A percentile compares a stretch with the other conserved stretches of the same genome.
Evolutionary conservation across 345 rosid species (phyloP).

Genomic region (Citrus cavaleriei): DNA sequence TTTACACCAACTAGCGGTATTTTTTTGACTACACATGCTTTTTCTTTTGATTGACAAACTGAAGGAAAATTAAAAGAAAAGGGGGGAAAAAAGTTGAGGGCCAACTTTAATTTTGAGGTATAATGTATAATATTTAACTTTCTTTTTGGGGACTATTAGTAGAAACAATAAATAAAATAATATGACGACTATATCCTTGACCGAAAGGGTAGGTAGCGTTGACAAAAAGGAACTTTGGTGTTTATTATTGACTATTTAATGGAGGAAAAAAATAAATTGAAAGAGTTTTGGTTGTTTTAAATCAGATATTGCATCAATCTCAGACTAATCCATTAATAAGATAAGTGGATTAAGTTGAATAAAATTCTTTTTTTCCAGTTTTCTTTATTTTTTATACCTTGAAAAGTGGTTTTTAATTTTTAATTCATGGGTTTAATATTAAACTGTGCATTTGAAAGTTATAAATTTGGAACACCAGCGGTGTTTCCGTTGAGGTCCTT

Average conservation of each 20-base stretch:
- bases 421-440: too few species aligned
- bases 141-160: not conserved
- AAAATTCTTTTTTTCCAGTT: not conserved
- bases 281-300: not conserved
- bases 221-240: slow-evolving; percentile 10
- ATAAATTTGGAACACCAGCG: slow-evolving; percentile 7
- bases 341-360: slow-evolving; percentile 4
- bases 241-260: slow-evolving; percentile 1
- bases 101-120: not conserved
- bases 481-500: slow-evolving; percentile 30
- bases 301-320: not conserved
- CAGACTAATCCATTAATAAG: slow-evolving; percentile 1
- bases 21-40: not conserved
- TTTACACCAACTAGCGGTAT: not conserved
- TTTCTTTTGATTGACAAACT: not conserved
- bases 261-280: not conserved
- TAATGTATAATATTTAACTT: not conserved
- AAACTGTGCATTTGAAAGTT: not conserved
- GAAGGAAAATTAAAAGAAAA: not conserved
- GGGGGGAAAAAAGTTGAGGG: not conserved
- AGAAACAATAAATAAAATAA: not conserved
- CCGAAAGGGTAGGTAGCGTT: slow-evolving; percentile 11
- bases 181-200: slow-evolving; percentile 8
- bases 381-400: not conserved
- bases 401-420: not conserved